Conservation (phyloP, 352 stramenopile genomes). For the Lagenidium sp. region DNA sequence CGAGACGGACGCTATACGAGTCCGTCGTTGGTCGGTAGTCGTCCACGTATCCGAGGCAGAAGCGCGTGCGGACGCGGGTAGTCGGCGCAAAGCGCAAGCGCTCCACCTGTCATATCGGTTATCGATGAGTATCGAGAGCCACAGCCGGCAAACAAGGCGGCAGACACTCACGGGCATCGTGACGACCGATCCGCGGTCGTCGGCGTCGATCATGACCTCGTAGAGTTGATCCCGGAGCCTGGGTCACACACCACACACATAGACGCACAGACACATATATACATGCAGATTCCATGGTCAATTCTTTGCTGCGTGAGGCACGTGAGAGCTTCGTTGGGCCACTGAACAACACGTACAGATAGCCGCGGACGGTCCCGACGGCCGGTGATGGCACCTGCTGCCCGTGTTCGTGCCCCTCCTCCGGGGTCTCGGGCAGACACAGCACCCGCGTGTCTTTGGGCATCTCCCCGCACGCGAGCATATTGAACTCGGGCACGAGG, state of each 20-base stretch:
- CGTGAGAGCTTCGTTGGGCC: too few relatives aligned
- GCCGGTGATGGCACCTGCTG: not conserved
- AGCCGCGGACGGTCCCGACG: not conserved
- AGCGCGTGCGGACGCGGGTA: conserved; percentile 27
- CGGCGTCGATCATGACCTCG: conserved; percentile 1
- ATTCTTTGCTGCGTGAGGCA: too few relatives aligned
- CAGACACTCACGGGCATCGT: too few relatives aligned
- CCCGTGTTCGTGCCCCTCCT: not conserved
- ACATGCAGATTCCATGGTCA: too few relatives aligned
- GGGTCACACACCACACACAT: not conserved
- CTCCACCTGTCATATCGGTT: conserved; percentile 15
- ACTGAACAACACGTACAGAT: conserved; percentile 14
- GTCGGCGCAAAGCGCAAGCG: conserved; percentile 18
- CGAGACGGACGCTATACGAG: conserved; percentile 28
- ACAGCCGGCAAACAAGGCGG: too few relatives aligned
- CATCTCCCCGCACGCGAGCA: conserved; percentile 64
- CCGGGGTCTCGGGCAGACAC: conserved; percentile 6
- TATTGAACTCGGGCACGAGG: conserved; percentile 50
- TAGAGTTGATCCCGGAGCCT: conserved; percentile 18
- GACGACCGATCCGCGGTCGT: not conserved
- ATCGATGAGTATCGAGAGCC: not conserved
- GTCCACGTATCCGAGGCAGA: conserved; percentile 16
- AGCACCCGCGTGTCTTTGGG: conserved; percentile 38
- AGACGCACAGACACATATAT: conserved; percentile 1
- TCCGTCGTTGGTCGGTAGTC: conserved; percentile 31